phyloP scores from a whole-genome alignment of 805 yeast genomes.

The Spathaspora girioi region DNA sequence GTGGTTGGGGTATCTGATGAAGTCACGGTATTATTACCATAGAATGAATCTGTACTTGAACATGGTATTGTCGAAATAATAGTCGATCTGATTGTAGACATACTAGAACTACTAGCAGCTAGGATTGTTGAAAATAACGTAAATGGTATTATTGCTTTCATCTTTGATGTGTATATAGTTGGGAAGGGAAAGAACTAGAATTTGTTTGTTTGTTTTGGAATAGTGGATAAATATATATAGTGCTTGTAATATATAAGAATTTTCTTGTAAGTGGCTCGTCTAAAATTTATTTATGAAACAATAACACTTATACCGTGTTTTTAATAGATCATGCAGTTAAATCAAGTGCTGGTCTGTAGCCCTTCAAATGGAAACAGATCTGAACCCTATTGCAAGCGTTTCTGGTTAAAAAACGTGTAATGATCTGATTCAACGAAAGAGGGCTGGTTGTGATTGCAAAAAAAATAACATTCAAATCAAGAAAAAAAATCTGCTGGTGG shows the following conservation, averaged over 20 bases:
- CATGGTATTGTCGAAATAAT: conserved; percentile 12
- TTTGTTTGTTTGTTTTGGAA: neutral
- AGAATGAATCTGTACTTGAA: conserved; percentile 1
- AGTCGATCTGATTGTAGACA: conserved; percentile 19
- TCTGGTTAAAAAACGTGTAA: neutral
- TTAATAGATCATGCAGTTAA: neutral
- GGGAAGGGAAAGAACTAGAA: neutral
- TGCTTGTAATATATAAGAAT: neutral
- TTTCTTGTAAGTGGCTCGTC: neutral
- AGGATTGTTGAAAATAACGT: conserved; percentile 15
- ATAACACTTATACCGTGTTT: neutral
- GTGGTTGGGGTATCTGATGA: neutral
- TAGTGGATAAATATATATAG: too few relatives aligned
- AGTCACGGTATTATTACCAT: neutral
- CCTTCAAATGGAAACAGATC: neutral
- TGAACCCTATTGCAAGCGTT: neutral
- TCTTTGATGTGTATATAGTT: neutral
- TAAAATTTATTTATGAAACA: neutral
- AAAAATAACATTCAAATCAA: neutral
- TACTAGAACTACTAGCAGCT: conserved; percentile 15
- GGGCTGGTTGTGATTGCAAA: conserved; percentile 1
- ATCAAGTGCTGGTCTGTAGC: neutral
- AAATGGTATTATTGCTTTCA: conserved; percentile 5
- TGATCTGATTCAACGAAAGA: neutral
- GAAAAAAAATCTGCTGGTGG: neutral